These are phyloP conservation scores for Glaciozyma martinii DNA, from an alignment of 768 basidiomycete genomes.

Conservation along the genomic window DNA sequence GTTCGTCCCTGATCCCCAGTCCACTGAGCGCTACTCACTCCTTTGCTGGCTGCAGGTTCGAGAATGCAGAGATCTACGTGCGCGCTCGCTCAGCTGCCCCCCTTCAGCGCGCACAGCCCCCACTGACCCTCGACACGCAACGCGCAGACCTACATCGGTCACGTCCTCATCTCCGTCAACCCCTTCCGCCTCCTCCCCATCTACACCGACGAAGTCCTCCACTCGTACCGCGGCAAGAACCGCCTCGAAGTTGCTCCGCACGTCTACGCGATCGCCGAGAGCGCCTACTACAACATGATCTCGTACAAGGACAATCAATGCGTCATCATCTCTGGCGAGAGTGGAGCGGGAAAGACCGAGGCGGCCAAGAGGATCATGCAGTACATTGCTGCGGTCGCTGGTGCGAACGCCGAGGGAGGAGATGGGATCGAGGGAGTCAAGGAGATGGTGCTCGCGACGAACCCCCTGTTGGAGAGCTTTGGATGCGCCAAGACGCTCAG, in stretches of 20 bases:
- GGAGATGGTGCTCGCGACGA: conserved; percentile 98
- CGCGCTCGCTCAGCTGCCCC: conserved; percentile 17
- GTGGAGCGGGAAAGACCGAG: conserved; percentile 97
- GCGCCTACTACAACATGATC: conserved; percentile 98
- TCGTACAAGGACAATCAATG: conserved; percentile 99
- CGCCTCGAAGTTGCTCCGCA: conserved; percentile 95
- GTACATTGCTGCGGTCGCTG: conserved; percentile 94
- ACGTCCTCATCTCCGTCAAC: conserved; percentile 97
- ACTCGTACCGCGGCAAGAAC: conserved; percentile 89
- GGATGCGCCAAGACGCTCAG: conserved; percentile 98
- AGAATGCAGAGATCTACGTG: conserved; percentile 82
- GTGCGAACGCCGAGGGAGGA: conserved; percentile 44
- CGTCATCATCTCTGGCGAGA: conserved; percentile 98
- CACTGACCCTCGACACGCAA: background rate
- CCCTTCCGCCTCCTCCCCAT: conserved; percentile 89
- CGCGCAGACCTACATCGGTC: conserved; percentile 80
- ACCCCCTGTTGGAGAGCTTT: conserved; percentile 93
- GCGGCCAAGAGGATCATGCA: conserved; percentile 99
- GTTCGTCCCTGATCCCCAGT: conserved; percentile 41
- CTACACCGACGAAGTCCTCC: conserved; percentile 81
- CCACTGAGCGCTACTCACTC: background rate
- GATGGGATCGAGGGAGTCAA: conserved; percentile 84
- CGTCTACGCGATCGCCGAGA: conserved; percentile 94
- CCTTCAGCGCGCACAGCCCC: background rate
- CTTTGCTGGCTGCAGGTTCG: conserved; percentile 39